phyloP scores from a whole-genome alignment of 2,329 filamentous ascomycete genomes.

The Lojkania enalia region DNA sequence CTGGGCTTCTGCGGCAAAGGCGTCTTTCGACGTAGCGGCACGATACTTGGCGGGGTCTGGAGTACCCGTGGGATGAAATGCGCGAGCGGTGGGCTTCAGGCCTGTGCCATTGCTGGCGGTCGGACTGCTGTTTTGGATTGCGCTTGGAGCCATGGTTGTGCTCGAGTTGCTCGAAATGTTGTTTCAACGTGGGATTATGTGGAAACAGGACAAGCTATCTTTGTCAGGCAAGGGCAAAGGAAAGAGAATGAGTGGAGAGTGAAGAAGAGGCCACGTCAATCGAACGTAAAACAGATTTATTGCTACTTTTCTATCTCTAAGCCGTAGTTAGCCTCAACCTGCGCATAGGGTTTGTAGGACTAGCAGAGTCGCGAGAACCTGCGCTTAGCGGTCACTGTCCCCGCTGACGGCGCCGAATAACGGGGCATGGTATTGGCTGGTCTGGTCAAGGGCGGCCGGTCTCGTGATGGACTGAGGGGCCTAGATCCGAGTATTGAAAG shows the following conservation, averaged over 20 bases:
- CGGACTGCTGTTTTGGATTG: slow-evolving; percentile 31
- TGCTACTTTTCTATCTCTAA: slow-evolving; percentile 4
- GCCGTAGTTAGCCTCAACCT: slow-evolving; percentile 20
- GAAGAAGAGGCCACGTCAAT: slow-evolving; percentile 1
- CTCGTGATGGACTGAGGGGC: slow-evolving; percentile 1
- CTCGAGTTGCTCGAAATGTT: slow-evolving; percentile 6
- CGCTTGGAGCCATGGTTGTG: slow-evolving; percentile 40
- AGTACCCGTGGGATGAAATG: slow-evolving; percentile 43
- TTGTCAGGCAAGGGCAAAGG: slow-evolving; percentile 10
- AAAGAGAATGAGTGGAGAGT: slow-evolving; percentile 5
- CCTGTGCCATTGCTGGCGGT: slow-evolving; percentile 31
- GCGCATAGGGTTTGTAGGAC: slow-evolving; percentile 21
- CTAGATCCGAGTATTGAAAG: too few species aligned
- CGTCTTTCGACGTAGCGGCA: slow-evolving; percentile 74
- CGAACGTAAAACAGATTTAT: slow-evolving; percentile 8
- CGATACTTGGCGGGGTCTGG: slow-evolving; percentile 62
- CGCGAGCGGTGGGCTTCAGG: slow-evolving; percentile 43
- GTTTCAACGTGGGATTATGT: slow-evolving; percentile 12
- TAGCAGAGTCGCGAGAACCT: slow-evolving; percentile 16
- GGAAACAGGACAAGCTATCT: slow-evolving; percentile 19
- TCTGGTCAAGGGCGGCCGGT: neutral
- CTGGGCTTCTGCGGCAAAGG: slow-evolving; percentile 78
- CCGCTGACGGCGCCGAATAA: slow-evolving; percentile 1
- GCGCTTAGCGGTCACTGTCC: slow-evolving; percentile 18
- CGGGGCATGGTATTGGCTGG: slow-evolving; percentile 3